Percentiles rank a stretch among this genome's conserved stretches.
phyloP scores from a whole-genome alignment of 306 rosid species.

The Mimosa bimucronata region DNA sequence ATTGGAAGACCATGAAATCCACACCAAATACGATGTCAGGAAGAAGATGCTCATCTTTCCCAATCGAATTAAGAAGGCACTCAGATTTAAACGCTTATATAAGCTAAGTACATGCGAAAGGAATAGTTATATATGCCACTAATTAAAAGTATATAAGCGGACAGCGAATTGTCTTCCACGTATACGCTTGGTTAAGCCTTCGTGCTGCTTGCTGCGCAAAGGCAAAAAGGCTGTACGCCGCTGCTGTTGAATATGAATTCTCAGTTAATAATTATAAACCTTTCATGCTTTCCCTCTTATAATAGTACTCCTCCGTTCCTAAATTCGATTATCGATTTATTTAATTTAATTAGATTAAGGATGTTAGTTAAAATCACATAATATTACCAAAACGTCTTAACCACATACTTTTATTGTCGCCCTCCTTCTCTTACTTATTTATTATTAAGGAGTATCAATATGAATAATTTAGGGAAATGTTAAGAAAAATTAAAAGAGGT shows the following conservation, averaged over 20 bases:
- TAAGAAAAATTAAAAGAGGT: too few species aligned
- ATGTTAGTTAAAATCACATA: too few species aligned
- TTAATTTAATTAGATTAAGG: too few species aligned
- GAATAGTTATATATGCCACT: not conserved
- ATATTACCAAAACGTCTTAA: too few species aligned
- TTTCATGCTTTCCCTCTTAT: not conserved
- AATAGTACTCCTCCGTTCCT: too few species aligned
- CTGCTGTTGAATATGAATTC: not conserved
- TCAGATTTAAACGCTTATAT: not conserved
- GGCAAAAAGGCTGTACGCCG: slow-evolving; percentile 1
- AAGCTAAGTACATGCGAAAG: slow-evolving; percentile 3
- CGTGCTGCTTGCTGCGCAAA: not conserved
- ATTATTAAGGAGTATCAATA: too few species aligned
- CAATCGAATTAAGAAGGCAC: not conserved
- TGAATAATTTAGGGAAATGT: too few species aligned
- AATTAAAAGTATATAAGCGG: slow-evolving; percentile 4
- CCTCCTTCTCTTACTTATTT: too few species aligned
- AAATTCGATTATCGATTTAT: too few species aligned
- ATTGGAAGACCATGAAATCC: slow-evolving; percentile 32
- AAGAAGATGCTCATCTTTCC: slow-evolving; percentile 1
- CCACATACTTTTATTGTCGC: too few species aligned
- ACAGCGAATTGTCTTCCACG: not conserved
- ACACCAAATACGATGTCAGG: not conserved
- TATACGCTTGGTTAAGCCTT: not conserved
- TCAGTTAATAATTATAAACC: not conserved